Evolutionary conservation across 805 yeast genomes (phyloP), one percentile per base, ranked within the genome.

Genomic region (Wickerhamomyces pijperi): DNA sequence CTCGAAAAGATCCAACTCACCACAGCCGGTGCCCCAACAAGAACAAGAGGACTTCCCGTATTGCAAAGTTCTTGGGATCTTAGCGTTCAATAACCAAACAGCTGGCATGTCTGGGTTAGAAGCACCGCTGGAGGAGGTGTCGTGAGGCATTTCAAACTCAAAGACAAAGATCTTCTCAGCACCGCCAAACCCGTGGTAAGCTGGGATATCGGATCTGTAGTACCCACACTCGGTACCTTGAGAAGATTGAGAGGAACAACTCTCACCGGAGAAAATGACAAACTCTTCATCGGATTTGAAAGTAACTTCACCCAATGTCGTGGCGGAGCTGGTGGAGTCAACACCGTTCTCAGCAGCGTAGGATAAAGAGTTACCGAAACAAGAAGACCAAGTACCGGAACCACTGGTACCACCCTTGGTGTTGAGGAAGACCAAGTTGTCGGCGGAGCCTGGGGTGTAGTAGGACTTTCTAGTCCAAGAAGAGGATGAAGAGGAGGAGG

Each of bases 21-120:
- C 98, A 68, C 98, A 92, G 45, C 97, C 97, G 40, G 94, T 72
- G 39, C 74, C 54, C 98, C 98, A 92, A 74, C 98, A 92, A 29
- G 97, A 86, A 71, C 97, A 92, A 17, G 73, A 59, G 19, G 78
- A 59, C 44, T 68, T 67, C 61, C 97, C 97, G 65, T 92, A 92
- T 68, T 92, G 97, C 55, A 79, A 65, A 50, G 97, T 88, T 73
- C 98, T 85, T 65, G 98, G 96, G 57, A 88, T 80, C 70, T 84
- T 83, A 46, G 95, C 95, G 62, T 88, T 88, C 60, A 88, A 76
- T 62, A 88, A 68, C 97, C 97, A 88, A 53, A 88, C 74, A 46
- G 98, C 97, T 49, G 98, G 98, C 97, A 92, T 90, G 63, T 92
- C 97, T 55, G 72, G 71, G 71, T 88, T 87, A 54, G 67, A 48